phyloP scores from a whole-genome alignment of 768 basidiomycete genomes.

The Gautieria morchelliformis region DNA sequence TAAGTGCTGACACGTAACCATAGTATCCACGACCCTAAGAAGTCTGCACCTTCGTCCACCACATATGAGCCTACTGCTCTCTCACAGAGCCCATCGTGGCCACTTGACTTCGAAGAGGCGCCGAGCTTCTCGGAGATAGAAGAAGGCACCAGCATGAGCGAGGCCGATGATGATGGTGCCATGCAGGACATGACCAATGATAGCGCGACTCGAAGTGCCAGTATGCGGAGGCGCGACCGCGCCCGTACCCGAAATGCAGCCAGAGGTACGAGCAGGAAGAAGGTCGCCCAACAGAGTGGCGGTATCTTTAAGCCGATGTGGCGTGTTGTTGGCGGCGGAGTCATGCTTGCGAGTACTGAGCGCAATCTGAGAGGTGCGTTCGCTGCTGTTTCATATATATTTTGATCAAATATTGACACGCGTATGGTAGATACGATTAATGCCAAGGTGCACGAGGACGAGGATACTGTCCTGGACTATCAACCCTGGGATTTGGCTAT shows the following conservation, averaged over 20 bases:
- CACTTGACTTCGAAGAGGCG: neutral
- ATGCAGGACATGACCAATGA: constrained; percentile 1
- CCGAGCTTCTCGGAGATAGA: neutral
- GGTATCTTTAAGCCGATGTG: constrained; percentile 5
- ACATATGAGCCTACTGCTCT: neutral
- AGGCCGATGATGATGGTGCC: neutral
- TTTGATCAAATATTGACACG: neutral
- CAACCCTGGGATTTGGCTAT: neutral
- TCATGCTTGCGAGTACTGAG: neutral
- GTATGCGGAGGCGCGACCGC: neutral
- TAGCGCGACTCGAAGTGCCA: neutral
- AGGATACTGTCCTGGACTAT: neutral
- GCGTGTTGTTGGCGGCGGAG: constrained; percentile 6
- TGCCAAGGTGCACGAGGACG: neutral
- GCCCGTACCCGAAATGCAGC: neutral
- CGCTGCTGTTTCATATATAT: neutral
- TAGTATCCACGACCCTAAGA: constrained; percentile 7
- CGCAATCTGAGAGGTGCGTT: neutral
- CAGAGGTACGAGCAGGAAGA: neutral
- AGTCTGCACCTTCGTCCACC: neutral
- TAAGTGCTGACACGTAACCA: neutral
- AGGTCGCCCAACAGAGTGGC: neutral
- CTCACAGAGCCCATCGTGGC: neutral
- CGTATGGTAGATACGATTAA: neutral
- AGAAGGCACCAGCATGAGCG: neutral